phyloP scores from a whole-genome alignment of 805 yeast genomes.

The Candida silvatica region DNA sequence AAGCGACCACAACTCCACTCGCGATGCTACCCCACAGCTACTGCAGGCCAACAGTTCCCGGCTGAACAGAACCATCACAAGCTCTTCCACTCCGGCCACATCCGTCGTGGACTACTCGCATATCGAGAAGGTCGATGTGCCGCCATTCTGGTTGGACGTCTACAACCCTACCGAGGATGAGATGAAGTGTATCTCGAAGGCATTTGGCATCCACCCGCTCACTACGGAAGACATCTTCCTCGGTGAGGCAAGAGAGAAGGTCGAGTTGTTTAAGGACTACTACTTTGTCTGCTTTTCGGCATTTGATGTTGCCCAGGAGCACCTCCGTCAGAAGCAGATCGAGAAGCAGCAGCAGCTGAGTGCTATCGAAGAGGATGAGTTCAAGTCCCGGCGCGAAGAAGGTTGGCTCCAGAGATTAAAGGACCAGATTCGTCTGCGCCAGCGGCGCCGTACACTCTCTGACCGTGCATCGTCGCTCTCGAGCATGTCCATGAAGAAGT shows the following conservation, averaged over 20 bases:
- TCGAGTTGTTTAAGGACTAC: constrained; percentile 83
- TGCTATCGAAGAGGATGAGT: constrained; percentile 12
- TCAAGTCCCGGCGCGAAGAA: constrained; percentile 9
- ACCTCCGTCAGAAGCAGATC: constrained; percentile 30
- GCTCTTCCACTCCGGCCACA: constrained; percentile 3
- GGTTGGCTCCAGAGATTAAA: constrained; percentile 9
- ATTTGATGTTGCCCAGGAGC: constrained; percentile 73
- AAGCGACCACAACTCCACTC: neutral
- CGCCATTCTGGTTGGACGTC: constrained; percentile 90
- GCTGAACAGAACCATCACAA: neutral
- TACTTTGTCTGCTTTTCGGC: constrained; percentile 87
- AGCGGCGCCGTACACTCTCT: neutral
- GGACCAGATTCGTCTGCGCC: constrained; percentile 4
- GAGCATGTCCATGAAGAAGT: constrained; percentile 2
- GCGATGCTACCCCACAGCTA: constrained; percentile 1
- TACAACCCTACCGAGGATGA: constrained; percentile 93
- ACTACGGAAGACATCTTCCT: constrained; percentile 92
- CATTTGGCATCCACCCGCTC: constrained; percentile 92
- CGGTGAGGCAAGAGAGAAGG: constrained; percentile 93
- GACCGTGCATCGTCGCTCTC: constrained; percentile 1
- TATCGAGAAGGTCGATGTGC: constrained; percentile 3
- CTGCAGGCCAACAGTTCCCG: constrained; percentile 1
- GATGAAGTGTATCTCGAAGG: constrained; percentile 82
- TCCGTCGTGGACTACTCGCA: constrained; percentile 1
- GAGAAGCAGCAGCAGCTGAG: constrained; percentile 14